phyloP scores from a whole-genome alignment of 305 asterid species.

The Plantago rigida region DNA sequence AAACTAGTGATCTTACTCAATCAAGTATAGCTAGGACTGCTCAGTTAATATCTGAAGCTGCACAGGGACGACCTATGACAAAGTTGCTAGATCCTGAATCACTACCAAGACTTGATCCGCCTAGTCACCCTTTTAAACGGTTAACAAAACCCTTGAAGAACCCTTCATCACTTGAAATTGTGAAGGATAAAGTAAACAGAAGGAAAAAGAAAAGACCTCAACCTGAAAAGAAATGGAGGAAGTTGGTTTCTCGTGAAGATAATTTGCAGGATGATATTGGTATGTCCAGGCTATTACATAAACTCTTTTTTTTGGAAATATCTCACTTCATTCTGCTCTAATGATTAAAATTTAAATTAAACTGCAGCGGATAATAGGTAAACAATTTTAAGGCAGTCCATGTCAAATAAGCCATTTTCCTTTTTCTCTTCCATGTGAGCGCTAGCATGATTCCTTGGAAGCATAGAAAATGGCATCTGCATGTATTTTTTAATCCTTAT shows the following conservation, averaged over 20 bases:
- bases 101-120: conserved; percentile 68
- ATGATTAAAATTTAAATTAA: too few relatives aligned
- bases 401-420: too few relatives aligned
- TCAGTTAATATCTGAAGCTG: conserved; percentile 64
- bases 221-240: conserved; percentile 76
- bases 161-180: conserved; percentile 40
- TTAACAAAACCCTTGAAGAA: conserved; percentile 48
- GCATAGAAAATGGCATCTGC: too few relatives aligned
- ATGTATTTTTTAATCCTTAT: too few relatives aligned
- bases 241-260: conserved; percentile 46
- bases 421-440: too few relatives aligned
- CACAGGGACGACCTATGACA: conserved; percentile 68
- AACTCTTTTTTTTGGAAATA: neutral
- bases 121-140: conserved; percentile 62
- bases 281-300: conserved; percentile 31
- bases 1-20: conserved; percentile 42
- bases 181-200: conserved; percentile 35
- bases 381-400: too few relatives aligned
- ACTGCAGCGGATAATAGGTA: too few relatives aligned
- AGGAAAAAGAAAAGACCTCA: conserved; percentile 72
- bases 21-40: conserved; percentile 71
- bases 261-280: conserved; percentile 40
- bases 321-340: too few relatives aligned
- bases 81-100: conserved; percentile 65
- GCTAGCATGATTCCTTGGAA: too few relatives aligned